phyloP scores from a whole-genome alignment of 768 basidiomycete genomes.

The Tephrocybe sp. region DNA sequence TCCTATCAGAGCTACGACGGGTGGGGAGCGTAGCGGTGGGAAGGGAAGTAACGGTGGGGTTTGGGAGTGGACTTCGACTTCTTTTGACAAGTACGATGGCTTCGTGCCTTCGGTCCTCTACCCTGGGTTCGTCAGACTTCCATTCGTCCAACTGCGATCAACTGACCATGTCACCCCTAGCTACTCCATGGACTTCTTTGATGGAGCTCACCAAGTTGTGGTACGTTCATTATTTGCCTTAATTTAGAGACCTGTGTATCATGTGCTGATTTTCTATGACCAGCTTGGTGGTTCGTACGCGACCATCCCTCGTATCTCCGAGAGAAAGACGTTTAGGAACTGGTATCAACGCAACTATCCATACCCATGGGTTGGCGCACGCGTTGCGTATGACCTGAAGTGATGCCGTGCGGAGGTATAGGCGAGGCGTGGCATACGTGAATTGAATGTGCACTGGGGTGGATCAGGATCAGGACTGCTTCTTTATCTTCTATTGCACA shows the following conservation, averaged over 20 bases:
- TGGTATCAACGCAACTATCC: slow-evolving; percentile 93
- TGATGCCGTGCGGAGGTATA: no score
- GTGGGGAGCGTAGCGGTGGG: slow-evolving; percentile 46
- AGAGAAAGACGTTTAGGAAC: slow-evolving; percentile 78
- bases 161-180: slow-evolving; percentile 31
- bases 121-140: slow-evolving; percentile 64
- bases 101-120: slow-evolving; percentile 78
- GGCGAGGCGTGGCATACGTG: no score
- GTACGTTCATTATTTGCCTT: slow-evolving; percentile 53
- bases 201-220: slow-evolving; percentile 82
- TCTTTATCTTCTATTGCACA: no score
- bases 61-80: slow-evolving; percentile 97
- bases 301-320: slow-evolving; percentile 80
- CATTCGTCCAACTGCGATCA: not conserved
- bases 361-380: slow-evolving; percentile 84
- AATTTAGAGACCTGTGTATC: not conserved
- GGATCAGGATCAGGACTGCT: no score
- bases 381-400: slow-evolving; percentile 49
- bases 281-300: slow-evolving; percentile 91
- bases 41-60: slow-evolving; percentile 90
- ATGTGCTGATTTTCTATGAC: slow-evolving; percentile 9
- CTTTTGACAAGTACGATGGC: slow-evolving; percentile 69
- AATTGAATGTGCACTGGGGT: no score
- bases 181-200: slow-evolving; percentile 90
- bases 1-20: slow-evolving; percentile 62